Evolutionary conservation across 352 stramenopile genomes (phyloP), one percentile per base, ranked within the genome.

Genomic region (Phytophthora citrophthora): DNA sequence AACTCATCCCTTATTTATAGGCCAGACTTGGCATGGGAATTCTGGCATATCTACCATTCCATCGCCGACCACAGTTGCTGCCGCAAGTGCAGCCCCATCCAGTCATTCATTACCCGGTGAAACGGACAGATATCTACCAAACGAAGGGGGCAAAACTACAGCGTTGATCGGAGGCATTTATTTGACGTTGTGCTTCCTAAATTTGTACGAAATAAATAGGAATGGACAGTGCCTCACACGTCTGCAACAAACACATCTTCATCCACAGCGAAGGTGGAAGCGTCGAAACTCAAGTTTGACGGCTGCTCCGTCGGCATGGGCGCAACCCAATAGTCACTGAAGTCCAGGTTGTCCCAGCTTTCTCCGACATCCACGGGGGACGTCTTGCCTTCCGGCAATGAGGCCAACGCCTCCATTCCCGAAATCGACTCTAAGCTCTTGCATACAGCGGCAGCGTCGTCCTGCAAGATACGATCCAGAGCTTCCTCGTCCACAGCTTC

Each of bases 341-440:
- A 55, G 36, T 77, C 68, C 15, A 77, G 27, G 15, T 32, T 56
- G 31, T 69, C 64, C 72, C 72, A 80, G 56, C 38, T 66, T 52
- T 75, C 72, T 1, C 68, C 56, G 4, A 80, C 68, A 36, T 80
- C 68, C 16, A 80, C 68, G 11, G 72, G 72, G n/a, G 72, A 80
- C n/a, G 68, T 77, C 41, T 70, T 75, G 26, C 64, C 56, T 18
- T 72, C 50, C 3, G 63, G 55, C 38, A 74, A n/a, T 10, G 60
- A 45, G 5, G 20, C 61, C 23, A 64, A 13, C 11, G 51, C 62
- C 7, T 65, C 62, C 4, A 75, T 43, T 27, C 54, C 62, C 16
- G 54, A 40, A 13, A 15, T 66, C 27, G 57, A 43, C 24, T 75
- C 68, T 48, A 75, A 34, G 13, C 52, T 54, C 39, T 67, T 70